Conservation (phyloP, 345 rosid species). For the Gossypium bickii region DNA sequence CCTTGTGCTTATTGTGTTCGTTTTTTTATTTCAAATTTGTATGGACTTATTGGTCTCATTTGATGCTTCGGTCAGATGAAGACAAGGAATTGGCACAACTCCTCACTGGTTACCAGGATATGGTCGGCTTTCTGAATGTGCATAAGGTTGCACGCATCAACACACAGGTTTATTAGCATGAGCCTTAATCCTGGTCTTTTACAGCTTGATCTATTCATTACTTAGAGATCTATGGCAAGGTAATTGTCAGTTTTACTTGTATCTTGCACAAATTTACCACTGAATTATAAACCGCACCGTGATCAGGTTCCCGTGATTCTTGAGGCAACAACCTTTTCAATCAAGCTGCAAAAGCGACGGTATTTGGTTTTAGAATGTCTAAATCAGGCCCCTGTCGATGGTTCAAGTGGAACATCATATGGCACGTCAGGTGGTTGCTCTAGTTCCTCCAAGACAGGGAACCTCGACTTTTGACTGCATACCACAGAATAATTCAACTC, state of each 20-base stretch:
- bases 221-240: neutral
- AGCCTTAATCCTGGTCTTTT: neutral
- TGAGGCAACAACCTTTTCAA: slow-evolving; percentile 79
- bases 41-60: slow-evolving; percentile 8
- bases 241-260: neutral
- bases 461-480: slow-evolving; percentile 57
- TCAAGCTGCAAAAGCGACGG: slow-evolving; percentile 77
- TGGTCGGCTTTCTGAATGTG: slow-evolving; percentile 78
- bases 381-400: slow-evolving; percentile 94
- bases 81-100: slow-evolving; percentile 79
- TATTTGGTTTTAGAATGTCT: slow-evolving; percentile 73
- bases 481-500: neutral
- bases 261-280: neutral
- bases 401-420: slow-evolving; percentile 80
- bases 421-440: slow-evolving; percentile 65
- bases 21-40: slow-evolving; percentile 2
- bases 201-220: neutral
- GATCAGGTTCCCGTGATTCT: slow-evolving; percentile 73
- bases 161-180: slow-evolving; percentile 53
- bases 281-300: neutral
- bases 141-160: slow-evolving; percentile 80
- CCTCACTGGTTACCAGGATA: slow-evolving; percentile 87
- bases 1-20: neutral
- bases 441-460: slow-evolving; percentile 53
- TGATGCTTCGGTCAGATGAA: slow-evolving; percentile 44